Base-by-base conservation (phyloP, 495 filamentous ascomycete species). In the Stereocaulon alpinum region DNA sequence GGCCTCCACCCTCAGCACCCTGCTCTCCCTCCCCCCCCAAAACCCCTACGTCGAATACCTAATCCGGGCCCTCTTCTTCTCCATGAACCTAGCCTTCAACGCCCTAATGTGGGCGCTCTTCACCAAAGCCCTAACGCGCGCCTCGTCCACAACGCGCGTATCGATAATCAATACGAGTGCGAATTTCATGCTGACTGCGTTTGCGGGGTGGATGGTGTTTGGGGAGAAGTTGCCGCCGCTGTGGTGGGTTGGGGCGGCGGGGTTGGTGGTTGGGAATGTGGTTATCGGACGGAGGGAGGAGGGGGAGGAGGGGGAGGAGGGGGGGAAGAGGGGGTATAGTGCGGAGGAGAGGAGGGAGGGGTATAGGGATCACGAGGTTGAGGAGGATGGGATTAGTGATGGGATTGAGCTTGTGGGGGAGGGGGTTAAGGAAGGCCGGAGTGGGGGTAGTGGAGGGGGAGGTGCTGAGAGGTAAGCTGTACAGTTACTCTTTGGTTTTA, bases 41-140 rank as follows among this genome's bases (percentile, higher is more conserved):
- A 67, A 68, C 56, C 58, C 58, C 57, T 37, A 61, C 18, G 52
- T 70, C 10, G 66, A 66, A 27, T 58, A 65, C 40, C 1, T 62
- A 6, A 60, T 70, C 52, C 68, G 68, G n/a, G 66, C 62, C 18
- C 70, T 81, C 29, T 96, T 92, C 75, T 95, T 98, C 68, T 83
- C 74, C 27, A 80, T 96, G 18, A 96, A 96, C 68, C 78, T 96
- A 40, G 69, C 84, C 42, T 95, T 95, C 77, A 96, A 96, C 63
- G 83, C 84, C 56, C 81, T 94, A 29, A 97, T 96, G 92, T 97
- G 92, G 92, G 82, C 87, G 0, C 80, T 97, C 55, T 82, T 82
- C 73, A 86, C 83, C 2, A 80, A 83, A n/a, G 93, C 93, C 48
- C 80, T 98, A 27, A 87, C 90, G 0, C 82, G 84, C 32, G 87